Evolutionary conservation across 139 green algal species (phyloP).

Genomic region (Zygnema circumcarinatum): DNA sequence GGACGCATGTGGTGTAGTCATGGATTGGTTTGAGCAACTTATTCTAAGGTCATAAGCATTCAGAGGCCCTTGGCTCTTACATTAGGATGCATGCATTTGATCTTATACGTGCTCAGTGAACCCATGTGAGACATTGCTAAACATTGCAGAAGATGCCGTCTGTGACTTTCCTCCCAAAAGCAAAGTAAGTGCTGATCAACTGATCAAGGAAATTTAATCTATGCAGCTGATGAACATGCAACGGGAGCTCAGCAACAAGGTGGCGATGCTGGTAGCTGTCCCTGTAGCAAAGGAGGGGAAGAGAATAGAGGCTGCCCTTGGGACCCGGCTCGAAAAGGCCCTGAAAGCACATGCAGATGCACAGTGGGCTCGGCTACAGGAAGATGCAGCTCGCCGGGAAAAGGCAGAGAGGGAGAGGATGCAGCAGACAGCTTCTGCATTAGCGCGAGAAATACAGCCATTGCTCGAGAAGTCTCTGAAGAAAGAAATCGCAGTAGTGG

Average conservation of each 20-base stretch:
- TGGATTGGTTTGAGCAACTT: too few relatives aligned
- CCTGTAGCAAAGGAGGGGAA: constrained; percentile 56
- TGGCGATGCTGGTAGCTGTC: constrained; percentile 11
- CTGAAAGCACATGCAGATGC: constrained; percentile 54
- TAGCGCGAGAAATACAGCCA: constrained; percentile 10
- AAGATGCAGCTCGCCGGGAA: constrained; percentile 36
- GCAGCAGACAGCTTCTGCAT: neutral
- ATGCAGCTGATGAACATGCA: constrained; percentile 32
- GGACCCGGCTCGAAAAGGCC: constrained; percentile 35
- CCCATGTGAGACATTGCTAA: too few relatives aligned
- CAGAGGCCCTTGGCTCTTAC: too few relatives aligned
- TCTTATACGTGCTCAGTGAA: too few relatives aligned
- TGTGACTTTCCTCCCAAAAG: too few relatives aligned
- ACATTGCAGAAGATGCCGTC: too few relatives aligned
- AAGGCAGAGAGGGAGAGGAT: constrained; percentile 31
- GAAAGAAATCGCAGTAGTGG: constrained; percentile 54
- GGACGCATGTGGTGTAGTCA: too few relatives aligned
- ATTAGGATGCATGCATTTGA: too few relatives aligned
- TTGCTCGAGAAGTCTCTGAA: constrained; percentile 33
- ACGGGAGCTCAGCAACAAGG: constrained; percentile 26
- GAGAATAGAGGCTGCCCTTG: constrained; percentile 48
- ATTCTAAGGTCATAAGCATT: too few relatives aligned
- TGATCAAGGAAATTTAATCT: too few relatives aligned
- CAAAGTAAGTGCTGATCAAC: too few relatives aligned
- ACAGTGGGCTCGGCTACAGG: constrained; percentile 30